Evolutionary conservation across 2,329 filamentous ascomycete species (phyloP).

Genomic region (Tolypocladium tundrense): DNA sequence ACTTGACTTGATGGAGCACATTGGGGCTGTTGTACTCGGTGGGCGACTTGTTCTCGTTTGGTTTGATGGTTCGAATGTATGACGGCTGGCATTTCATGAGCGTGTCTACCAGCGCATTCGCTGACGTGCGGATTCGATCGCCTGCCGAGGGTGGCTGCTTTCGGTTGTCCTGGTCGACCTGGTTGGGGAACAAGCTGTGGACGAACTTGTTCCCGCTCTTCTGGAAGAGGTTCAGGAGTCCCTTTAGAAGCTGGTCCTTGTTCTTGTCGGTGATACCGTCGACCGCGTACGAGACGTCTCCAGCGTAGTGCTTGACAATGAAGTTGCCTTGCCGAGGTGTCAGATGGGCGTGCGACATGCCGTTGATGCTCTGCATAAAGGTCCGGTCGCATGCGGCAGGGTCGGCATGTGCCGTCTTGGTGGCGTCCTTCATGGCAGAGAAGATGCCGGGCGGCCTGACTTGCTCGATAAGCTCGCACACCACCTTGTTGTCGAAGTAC

Average conservation of each 20-base stretch:
- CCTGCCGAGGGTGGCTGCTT: slow-evolving; percentile 88
- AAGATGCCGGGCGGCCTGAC: slow-evolving; percentile 85
- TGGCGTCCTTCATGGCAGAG: slow-evolving; percentile 92
- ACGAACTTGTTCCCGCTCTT: slow-evolving; percentile 78
- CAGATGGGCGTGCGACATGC: slow-evolving; percentile 84
- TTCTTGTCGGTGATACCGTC: slow-evolving; percentile 99
- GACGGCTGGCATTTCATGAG: slow-evolving; percentile 96
- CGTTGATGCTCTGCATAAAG: slow-evolving; percentile 87
- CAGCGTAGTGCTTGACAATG: slow-evolving; percentile 97
- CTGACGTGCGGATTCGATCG: slow-evolving; percentile 90
- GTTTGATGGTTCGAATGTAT: slow-evolving; percentile 98
- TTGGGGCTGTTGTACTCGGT: slow-evolving; percentile 86
- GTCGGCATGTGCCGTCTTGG: slow-evolving; percentile 95
- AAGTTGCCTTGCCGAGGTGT: slow-evolving; percentile 90
- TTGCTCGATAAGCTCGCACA: slow-evolving; percentile 94
- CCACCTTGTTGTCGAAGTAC: slow-evolving; percentile 99
- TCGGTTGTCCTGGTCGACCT: slow-evolving; percentile 93
- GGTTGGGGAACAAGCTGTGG: slow-evolving; percentile 79
- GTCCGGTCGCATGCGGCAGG: slow-evolving; percentile 89
- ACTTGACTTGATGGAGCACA: slow-evolving; percentile 97
- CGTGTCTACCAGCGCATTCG: slow-evolving; percentile 88
- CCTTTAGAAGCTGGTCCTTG: slow-evolving; percentile 94
- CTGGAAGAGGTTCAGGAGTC: slow-evolving; percentile 77
- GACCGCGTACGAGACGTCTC: slow-evolving; percentile 88
- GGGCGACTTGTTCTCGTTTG: slow-evolving; percentile 96